Base-by-base conservation (phyloP, 352 stramenopile species). In the Pythium angustatum region DNA sequence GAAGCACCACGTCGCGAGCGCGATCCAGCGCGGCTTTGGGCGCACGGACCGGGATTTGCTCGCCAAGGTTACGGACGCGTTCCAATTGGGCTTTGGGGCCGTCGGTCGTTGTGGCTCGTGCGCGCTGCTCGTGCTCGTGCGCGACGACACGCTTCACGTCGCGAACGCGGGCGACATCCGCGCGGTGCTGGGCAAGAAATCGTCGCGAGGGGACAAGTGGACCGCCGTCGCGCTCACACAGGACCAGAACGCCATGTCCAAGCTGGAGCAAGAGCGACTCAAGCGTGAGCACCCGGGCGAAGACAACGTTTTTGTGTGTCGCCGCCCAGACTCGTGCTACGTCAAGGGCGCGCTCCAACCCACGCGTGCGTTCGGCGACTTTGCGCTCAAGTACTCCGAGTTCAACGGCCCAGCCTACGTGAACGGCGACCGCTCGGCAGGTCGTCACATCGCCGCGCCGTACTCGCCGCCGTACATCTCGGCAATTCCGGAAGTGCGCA, bases 381-480 rank as follows among this genome's bases (percentile, higher is more conserved):
- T 97, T 55, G 94, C 96, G 30, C 78, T 98, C 47, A 98, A 98
- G 77, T 93, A 97, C 60, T 78, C 90, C 0, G 93, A 98, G 71
- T 98, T 98, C 66, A 98, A 98, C 47, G 89, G 85, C 2, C 81
- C 81, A 0, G 69, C 80, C 19, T 91, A 93, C 74, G 78, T 81
- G 34, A 86, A 90, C 40, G 83, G 85, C 15, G 87, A 97, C 68
- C 83, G 88, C 57, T 90, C 81, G 24, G 83, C 83, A 22, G 93
- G 93, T 6, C 81, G 92, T 34, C 91, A 97, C 68, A 92, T 98
- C 56, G 71, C 80, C 2, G 77, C 82, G 34, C 91, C 91, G 2
- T 98, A 96, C 75, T 94, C 93, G 19, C 93, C 93, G 15, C 93
- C 93, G 14, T 98, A 98, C 78, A 97, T 98, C 62, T 92, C 85